Conservation (phyloP, 2,329 filamentous ascomycete species). For the Colletotrichum higginsianum region DNA sequence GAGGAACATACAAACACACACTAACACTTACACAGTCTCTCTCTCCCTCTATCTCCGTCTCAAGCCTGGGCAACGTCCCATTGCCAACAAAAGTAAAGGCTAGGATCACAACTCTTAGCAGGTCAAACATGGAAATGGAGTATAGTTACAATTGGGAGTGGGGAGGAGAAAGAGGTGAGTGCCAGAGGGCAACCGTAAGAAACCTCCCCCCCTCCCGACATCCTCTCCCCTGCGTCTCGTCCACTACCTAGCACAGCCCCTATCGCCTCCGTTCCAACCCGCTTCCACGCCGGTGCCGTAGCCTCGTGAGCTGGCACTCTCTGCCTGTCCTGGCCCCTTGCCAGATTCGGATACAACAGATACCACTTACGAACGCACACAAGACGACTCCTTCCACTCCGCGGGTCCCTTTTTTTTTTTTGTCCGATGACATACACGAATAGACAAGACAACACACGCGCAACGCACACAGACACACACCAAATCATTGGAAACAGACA, state of each 20-base stretch:
- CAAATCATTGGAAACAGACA: constrained; percentile 16
- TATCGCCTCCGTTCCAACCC: background rate
- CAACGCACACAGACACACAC: background rate
- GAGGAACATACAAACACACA: background rate
- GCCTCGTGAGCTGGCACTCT: constrained; percentile 14
- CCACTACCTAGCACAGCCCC: background rate
- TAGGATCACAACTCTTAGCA: background rate
- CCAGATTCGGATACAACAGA: background rate
- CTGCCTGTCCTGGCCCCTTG: background rate
- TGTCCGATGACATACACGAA: constrained; percentile 20
- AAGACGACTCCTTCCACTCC: background rate
- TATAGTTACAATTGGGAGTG: constrained; percentile 24
- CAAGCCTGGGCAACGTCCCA: no score
- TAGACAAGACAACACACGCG: background rate
- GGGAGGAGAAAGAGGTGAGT: background rate
- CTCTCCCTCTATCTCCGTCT: no score
- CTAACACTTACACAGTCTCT: background rate
- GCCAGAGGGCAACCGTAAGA: background rate
- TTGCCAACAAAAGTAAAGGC: background rate
- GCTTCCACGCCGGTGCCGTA: constrained; percentile 5
- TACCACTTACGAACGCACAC: background rate
- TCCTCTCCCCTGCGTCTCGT: background rate
- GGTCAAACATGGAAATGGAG: background rate
- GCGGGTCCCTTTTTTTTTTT: constrained; percentile 13
- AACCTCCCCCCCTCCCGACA: background rate